Conservation (phyloP, 169 alveolate species). For the Eimeria sp. region DNA sequence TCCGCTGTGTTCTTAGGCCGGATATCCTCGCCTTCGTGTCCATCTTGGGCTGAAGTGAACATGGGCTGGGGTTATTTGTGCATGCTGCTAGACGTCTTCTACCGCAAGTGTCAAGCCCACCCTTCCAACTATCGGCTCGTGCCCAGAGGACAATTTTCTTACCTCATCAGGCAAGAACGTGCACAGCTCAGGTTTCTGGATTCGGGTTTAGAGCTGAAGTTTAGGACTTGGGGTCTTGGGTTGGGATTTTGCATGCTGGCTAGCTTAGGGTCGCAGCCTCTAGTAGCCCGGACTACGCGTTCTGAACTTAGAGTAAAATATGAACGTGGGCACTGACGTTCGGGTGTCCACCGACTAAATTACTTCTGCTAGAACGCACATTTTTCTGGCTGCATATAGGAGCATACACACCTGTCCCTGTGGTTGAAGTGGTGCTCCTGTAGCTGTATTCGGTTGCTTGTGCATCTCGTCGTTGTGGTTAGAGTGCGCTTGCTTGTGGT, state of each 20-base stretch:
- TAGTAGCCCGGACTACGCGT: background rate
- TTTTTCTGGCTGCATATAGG: background rate
- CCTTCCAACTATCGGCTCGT: slow-evolving; percentile 83
- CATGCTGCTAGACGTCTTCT: slow-evolving; percentile 83
- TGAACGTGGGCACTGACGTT: background rate
- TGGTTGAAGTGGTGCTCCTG: background rate
- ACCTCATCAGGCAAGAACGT: slow-evolving; percentile 51
- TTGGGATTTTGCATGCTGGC: background rate
- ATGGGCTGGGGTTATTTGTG: slow-evolving; percentile 85
- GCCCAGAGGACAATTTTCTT: slow-evolving; percentile 84
- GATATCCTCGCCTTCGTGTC: slow-evolving; percentile 65
- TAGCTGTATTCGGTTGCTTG: background rate
- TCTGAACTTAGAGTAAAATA: background rate
- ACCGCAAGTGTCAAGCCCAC: slow-evolving; percentile 74
- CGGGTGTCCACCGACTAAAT: background rate
- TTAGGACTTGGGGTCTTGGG: background rate
- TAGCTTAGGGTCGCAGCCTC: background rate
- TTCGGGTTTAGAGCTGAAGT: background rate
- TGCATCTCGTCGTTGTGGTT: background rate
- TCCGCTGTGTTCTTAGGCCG: slow-evolving; percentile 57
- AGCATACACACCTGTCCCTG: background rate
- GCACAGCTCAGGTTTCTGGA: background rate
- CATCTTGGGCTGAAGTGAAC: slow-evolving; percentile 84
- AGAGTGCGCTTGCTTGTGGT: slow-evolving; percentile 2
- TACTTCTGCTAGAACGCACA: background rate